Evolutionary conservation across 768 basidiomycete genomes (phyloP), one percentile per base, ranked within the genome.

Genomic region (Amanita exitialis): DNA sequence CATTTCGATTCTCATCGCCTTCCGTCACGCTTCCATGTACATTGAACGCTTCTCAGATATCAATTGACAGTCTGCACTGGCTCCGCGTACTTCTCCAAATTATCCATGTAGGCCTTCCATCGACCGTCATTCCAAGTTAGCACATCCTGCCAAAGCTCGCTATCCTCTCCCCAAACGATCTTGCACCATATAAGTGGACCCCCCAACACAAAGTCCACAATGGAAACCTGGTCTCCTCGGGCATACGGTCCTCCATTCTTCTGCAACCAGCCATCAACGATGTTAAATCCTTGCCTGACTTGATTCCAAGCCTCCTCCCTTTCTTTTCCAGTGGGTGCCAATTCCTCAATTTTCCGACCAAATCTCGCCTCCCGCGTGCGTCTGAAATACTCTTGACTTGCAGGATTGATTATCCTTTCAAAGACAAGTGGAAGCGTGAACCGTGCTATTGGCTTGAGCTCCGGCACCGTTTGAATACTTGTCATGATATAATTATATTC

Each of bases 131-230:
- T 44, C 56, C 56, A 57, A 18, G 23, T 41, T 21, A 21, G 25
- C 12, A 57, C 36, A 36, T 53, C 54, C 38, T 51, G 42, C 56
- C 56, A 57, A 28, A 53, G 38, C 34, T 53, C 48, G 34, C 54
- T 57, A 6, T 55, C 32, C 27, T 55, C 48, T n/a, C 56, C 54
- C 41, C 49, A 42, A 2, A 55, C 18, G 16, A 27, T 42, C 35
- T 47, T 49, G 7, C 49, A 27, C 32, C 46, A 49, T 13, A 27
- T 35, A 16, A 55, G 28, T 25, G 25, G 46, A 8, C 51, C 51
- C 8, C 44, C 56, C 6, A 51, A 27, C 1, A 39, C 47, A 38
- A 55, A 57, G n/a, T 57, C 56, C 9, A 51, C 52, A 23, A 47
- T 53, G 6, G 42, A 53, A 6, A 37, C 42, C 28, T 45, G 21